Percentiles rank a stretch among this genome's conserved stretches.
Evolutionary conservation across 441 rosid species (phyloP).

Genomic region (Cnidoscolus chayamansa): DNA sequence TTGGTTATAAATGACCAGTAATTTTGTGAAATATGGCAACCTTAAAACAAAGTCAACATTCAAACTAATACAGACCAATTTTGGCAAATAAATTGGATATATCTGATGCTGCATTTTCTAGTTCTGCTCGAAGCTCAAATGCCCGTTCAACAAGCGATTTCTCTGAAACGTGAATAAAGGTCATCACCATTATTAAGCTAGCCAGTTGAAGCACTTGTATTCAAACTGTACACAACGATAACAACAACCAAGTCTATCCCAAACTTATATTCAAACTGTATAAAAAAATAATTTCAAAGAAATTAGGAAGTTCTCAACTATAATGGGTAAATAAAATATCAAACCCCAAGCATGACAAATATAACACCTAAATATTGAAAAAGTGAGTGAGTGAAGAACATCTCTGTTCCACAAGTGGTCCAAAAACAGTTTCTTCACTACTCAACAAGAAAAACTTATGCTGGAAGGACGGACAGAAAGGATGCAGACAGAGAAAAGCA

Average conservation of each 20-base stretch:
- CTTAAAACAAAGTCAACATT: slow-evolving; percentile 15
- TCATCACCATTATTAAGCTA: not conserved
- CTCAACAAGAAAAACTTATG: not conserved
- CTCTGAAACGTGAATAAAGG: slow-evolving; percentile 45
- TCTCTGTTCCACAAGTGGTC: not conserved
- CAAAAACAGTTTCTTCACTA: not conserved
- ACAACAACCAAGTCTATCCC: too few species aligned
- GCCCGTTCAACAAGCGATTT: slow-evolving; percentile 81
- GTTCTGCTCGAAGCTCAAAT: slow-evolving; percentile 77
- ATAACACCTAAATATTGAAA: not conserved
- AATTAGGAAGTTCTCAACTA: not conserved
- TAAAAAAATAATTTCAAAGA: not conserved
- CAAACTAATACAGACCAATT: slow-evolving; percentile 56
- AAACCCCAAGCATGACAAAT: not conserved
- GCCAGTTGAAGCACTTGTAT: not conserved
- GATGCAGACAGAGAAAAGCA: slow-evolving; percentile 3
- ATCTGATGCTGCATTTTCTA: slow-evolving; percentile 85
- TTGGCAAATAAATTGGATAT: slow-evolving; percentile 84
- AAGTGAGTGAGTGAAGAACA: not conserved
- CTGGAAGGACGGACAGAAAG: slow-evolving; percentile 1
- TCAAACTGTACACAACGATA: too few species aligned
- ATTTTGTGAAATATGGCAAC: slow-evolving; percentile 36
- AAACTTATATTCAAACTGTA: not conserved
- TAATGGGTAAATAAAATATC: not conserved
- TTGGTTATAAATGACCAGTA: slow-evolving; percentile 16